phyloP scores from a whole-genome alignment of 805 yeast genomes.

The Teunomyces stri region DNA sequence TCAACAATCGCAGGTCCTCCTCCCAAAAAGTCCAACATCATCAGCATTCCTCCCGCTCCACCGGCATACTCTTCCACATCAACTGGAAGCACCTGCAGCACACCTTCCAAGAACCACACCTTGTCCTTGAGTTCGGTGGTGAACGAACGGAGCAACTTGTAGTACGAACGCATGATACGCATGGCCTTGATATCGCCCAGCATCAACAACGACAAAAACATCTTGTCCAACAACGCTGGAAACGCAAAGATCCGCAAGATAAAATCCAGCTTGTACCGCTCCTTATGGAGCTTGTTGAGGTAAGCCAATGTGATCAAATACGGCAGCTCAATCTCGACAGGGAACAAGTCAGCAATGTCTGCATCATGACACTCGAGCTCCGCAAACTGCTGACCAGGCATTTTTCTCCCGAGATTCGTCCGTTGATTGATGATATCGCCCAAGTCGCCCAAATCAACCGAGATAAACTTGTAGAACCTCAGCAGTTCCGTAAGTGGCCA shows the following conservation, averaged over 20 bases:
- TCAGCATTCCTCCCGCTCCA: conserved; percentile 83
- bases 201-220: conserved; percentile 72
- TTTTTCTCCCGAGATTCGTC: neutral
- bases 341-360: conserved; percentile 80
- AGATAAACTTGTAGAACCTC: conserved; percentile 45
- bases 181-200: conserved; percentile 84
- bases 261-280: conserved; percentile 80
- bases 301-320: conserved; percentile 85
- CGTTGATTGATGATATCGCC: conserved; percentile 62
- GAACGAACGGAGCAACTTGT: conserved; percentile 73
- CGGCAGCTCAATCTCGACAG: conserved; percentile 79
- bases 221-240: conserved; percentile 86
- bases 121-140: conserved; percentile 84
- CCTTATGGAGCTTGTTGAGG: conserved; percentile 77
- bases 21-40: conserved; percentile 85
- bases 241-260: conserved; percentile 85
- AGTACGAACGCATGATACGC: conserved; percentile 88
- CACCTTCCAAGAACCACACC: conserved; percentile 94
- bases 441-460: conserved; percentile 87
- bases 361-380: conserved; percentile 81
- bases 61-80: conserved; percentile 91
- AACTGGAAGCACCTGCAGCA: conserved; percentile 80
- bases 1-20: conserved; percentile 51
- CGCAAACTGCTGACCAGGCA: conserved; percentile 36
- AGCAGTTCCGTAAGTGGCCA: conserved; percentile 69